These are phyloP conservation scores for Lupinus albus DNA, from an alignment of 306 rosid genomes.

Conservation along the genomic window DNA sequence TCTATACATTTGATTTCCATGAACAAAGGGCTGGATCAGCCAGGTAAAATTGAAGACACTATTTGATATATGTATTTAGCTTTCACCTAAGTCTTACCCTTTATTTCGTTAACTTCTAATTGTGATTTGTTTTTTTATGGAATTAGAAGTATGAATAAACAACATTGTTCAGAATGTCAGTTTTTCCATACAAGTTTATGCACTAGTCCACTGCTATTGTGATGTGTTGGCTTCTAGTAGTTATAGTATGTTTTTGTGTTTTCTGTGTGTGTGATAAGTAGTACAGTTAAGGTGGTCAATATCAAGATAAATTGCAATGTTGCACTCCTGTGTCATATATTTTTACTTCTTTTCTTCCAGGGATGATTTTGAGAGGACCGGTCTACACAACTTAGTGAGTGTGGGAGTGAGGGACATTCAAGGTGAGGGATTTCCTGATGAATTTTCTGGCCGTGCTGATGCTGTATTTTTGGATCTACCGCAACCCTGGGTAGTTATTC, in stretches of 20 bases:
- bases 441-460: conserved; percentile 54
- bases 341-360: conserved; percentile 35
- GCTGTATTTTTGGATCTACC: conserved; percentile 75
- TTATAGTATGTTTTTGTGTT: not conserved
- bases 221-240: not conserved
- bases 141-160: not conserved
- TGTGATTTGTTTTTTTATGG: not conserved
- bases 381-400: conserved; percentile 55
- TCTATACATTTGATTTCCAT: conserved; percentile 74
- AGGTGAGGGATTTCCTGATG: conserved; percentile 73
- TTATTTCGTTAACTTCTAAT: not conserved
- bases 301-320: not conserved
- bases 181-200: no score
- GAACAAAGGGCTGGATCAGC: conserved; percentile 76
- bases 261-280: not conserved
- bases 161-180: no score
- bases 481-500: conserved; percentile 79
- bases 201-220: not conserved
- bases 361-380: conserved; percentile 76
- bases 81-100: not conserved
- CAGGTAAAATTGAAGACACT: conserved; percentile 44
- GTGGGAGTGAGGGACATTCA: conserved; percentile 74
- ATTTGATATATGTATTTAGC: not conserved
- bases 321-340: not conserved
- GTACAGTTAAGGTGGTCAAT: not conserved